These are phyloP conservation scores for Delonix regia DNA, from an alignment of 306 rosid species.

Conservation along the genomic window DNA sequence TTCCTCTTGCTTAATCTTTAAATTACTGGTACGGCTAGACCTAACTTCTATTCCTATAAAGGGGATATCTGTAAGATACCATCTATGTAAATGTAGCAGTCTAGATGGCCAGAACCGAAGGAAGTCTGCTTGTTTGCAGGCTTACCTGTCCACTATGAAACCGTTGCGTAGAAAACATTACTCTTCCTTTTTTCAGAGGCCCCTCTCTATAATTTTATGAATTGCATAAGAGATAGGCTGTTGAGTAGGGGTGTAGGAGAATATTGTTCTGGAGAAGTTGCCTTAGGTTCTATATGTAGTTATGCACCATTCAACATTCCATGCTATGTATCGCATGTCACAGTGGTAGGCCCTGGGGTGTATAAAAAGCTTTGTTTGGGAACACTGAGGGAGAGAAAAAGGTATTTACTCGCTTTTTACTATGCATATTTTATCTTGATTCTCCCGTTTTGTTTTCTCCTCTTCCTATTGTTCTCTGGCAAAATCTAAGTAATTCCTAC, in stretches of 20 bases:
- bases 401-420: background rate
- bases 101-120: constrained; percentile 26
- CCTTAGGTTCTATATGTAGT: background rate
- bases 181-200: background rate
- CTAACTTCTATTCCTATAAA: constrained; percentile 25
- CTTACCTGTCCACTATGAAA: constrained; percentile 15
- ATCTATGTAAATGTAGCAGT: constrained; percentile 42
- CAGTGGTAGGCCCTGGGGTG: background rate
- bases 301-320: background rate
- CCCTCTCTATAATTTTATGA: background rate
- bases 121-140: background rate
- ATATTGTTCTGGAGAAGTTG: background rate
- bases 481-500: background rate
- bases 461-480: background rate
- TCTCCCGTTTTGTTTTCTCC: background rate
- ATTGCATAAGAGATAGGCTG: background rate
- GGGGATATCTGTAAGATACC: constrained; percentile 37
- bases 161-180: constrained; percentile 19
- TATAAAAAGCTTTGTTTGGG: background rate
- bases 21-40: constrained; percentile 42
- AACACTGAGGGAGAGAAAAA: background rate
- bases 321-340: background rate
- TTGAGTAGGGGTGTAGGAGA: background rate
- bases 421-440: background rate
- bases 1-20: constrained; percentile 22